Evolutionary conservation across 768 basidiomycete genomes (phyloP), one percentile per base, ranked within the genome.

Genomic region (Serendipita vermifera): DNA sequence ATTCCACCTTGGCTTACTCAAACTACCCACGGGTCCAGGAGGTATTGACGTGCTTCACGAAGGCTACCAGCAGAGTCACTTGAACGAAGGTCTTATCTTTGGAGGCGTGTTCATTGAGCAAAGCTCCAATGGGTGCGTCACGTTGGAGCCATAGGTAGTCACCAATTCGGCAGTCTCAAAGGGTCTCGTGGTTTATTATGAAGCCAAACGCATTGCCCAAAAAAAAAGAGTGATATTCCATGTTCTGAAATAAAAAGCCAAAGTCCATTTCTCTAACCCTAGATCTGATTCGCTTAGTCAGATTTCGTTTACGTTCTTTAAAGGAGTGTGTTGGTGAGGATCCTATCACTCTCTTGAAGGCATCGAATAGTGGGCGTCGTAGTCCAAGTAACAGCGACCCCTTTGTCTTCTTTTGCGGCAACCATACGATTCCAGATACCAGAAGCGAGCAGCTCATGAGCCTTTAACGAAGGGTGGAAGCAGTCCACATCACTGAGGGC

Each of bases 1-100:
- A 51, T 80, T 78, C 69, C 80, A 81, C 62, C 75, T 81, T 60
- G 79, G 77, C 2, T 62, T 81, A 3, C 67, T 82, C 51, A 82
- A 82, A 73, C 78, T 79, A 62, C 39, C 31, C 9, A 41, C 51
- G 9, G 38, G 15, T 4, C 67, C 67, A 7, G 65, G 80, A 33
- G 75, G 79, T 61, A 67, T 66, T 1, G 77, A 82, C 63, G 78
- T 83, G 3, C 75, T 77, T 0, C 75, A 80, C 62, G 67, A 73
- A 60, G 80, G 79, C 9, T 73, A 77, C 29, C 81, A 82, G 62
- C 78, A 81, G 62, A 78, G 71, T 5, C 35, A 59, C 51, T 6
- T 61, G 13, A 71, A 69, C 3, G 81, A 82, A 57, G 77, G 74
- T 1, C 60, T 81, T 24, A 63, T 76, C 4, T 80, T 77, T 63